Evolutionary conservation across 2,329 filamentous ascomycete genomes (phyloP).

Genomic region (Colletotrichum sp.): DNA sequence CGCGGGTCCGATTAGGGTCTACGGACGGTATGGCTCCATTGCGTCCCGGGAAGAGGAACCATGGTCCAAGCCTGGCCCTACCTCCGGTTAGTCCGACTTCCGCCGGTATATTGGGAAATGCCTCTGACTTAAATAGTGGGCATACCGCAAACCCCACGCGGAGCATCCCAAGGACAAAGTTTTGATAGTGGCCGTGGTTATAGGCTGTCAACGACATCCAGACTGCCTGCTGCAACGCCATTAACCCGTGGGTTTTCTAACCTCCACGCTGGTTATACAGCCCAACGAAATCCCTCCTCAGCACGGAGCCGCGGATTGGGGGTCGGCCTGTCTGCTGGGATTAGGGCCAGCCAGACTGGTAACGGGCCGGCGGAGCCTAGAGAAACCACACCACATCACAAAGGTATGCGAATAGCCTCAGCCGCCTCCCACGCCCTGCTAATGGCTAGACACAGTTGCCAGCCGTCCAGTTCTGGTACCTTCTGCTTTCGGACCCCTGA

Average conservation of each 20-base stretch:
- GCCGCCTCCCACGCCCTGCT: not conserved
- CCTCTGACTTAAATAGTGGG: conserved; percentile 24
- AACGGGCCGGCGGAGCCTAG: not conserved
- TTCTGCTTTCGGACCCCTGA: not conserved
- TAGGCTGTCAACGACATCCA: conserved; percentile 33
- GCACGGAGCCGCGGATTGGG: not conserved
- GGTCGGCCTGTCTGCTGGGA: conserved; percentile 9
- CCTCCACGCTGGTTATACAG: not conserved
- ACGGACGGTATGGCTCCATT: not conserved
- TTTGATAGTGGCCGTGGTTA: conserved; percentile 27
- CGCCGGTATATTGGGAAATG: not conserved
- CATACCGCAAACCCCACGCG: conserved; percentile 33
- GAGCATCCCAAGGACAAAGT: conserved; percentile 28
- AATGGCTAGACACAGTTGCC: not conserved
- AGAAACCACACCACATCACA: not conserved
- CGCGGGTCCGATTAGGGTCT: not conserved
- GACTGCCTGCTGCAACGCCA: conserved; percentile 33
- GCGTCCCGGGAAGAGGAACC: not conserved
- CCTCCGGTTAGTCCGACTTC: conserved; percentile 22
- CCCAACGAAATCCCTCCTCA: not conserved
- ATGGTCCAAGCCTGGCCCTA: conserved; percentile 9
- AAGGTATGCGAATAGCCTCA: not conserved
- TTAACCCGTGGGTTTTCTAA: not conserved
- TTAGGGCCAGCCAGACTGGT: not conserved
- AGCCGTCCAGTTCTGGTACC: not conserved